Base-by-base conservation (phyloP, 441 rosid species). In the Populus tomentosa region DNA sequence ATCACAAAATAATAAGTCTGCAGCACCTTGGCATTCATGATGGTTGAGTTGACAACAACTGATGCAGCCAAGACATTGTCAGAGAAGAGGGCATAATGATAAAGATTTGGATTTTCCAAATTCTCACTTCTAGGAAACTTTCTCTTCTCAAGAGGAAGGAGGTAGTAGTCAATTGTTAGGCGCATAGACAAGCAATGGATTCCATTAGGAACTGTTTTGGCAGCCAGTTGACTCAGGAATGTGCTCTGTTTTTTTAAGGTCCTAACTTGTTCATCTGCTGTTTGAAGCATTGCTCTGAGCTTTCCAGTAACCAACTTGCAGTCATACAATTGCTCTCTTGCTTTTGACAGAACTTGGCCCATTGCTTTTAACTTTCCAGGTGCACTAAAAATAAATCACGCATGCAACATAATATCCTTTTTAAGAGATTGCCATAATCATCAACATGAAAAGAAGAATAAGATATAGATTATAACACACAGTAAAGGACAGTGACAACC, bases 11-110 rank as follows among this genome's bases (percentile, higher is more conserved):
- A 77, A 74, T 61, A 73, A 72, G 67, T 64, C 79, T 65, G 75
- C 50, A 69, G 82, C 77, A 95, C 99, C 98, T 91, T 95, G 53
- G 99, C 97, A 77, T 95, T 95, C 87, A 83, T 82, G 80, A 94
- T 79, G 53, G 99, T 90, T 80, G 99, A 95, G 89, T 95, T 95
- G 78, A 94, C 98, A 80, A 95, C 99, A 67, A 95, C 98, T 66
- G 99, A 95, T 80, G 99, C 98, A 83, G 99, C 99, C 87, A 95
- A 86, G 64, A 94, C 98, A 85, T 95, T 95, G 86, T 95, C 99
- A 18, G 99, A 95, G 85, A 95, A 95, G 75, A 95, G 90, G 35
- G 99, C 98, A 83, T 95, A 95, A 83, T 95, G 99, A 70, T 91
- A 84, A 64, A 95, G 95, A 83, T 86, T 85, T 50, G 95, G 92